Evolutionary conservation across 495 filamentous ascomycete species (phyloP), one percentile per base, ranked within the genome.

Genomic region (Monascus purpureus): DNA sequence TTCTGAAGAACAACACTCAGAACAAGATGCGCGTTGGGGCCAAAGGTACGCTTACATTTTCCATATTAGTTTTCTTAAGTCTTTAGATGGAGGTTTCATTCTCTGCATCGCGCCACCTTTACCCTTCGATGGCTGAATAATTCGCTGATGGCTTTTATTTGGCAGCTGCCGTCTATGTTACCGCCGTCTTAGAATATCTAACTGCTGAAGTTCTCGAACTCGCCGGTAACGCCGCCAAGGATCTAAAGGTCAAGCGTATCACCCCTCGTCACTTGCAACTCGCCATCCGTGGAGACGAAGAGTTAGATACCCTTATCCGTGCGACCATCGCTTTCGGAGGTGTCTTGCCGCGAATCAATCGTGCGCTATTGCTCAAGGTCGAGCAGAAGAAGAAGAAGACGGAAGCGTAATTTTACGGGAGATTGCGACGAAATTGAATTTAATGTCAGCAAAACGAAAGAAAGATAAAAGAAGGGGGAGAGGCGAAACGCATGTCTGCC

Each of bases 21-120:
- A 92, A 93, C 62, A 96, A 96, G 72, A 96, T 95, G 85, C 88
- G 90, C 65, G 92, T 97, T 43, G 92, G 90, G 47, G 90, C 90
- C 45, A 97, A 97, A 68, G 72, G 72, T 77, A 59, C 17, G 52
- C 39, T 25, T 15, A 16, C 6, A 6, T 6, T 13, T n/a, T 13
- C 16, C 25, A 12, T 39, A 25, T 24, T 28, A 14, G 22, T n/a
- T n/a, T n/a, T n/a, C n/a, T n/a, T n/a, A n/a, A n/a, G n/a, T n/a
- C n/a, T n/a, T n/a, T n/a, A n/a, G n/a, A n/a, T n/a, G n/a, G n/a
- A n/a, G n/a, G n/a, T n/a, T n/a, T n/a, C n/a, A n/a, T n/a, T n/a
- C n/a, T n/a, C n/a, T n/a, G n/a, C n/a, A n/a, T n/a, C n/a, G n/a
- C n/a, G n/a, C n/a, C n/a, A n/a, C n/a, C n/a, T n/a, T n/a, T n/a